Percentiles rank a stretch among this genome's conserved stretches.
Evolutionary conservation across 176 grass and related monocot species (phyloP).

Genomic region (Typha latifolia): DNA sequence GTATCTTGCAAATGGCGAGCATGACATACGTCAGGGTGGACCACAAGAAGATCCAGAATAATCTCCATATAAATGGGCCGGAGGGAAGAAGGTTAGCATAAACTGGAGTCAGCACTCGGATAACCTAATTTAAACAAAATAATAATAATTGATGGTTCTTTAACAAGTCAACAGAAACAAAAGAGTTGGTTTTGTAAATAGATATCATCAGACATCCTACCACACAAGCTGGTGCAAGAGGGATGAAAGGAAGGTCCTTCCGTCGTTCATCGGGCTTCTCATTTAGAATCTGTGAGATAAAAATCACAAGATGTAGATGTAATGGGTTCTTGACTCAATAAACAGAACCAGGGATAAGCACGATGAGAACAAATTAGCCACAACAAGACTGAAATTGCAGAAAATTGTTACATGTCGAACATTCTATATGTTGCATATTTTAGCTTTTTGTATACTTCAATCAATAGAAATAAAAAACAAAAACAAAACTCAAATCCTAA

Average conservation of each 20-base stretch:
- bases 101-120: slow-evolving; percentile 78
- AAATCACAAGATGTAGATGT: slow-evolving; percentile 2
- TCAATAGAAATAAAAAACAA: too few species aligned
- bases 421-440: too few species aligned
- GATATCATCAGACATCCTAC: slow-evolving; percentile 29
- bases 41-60: slow-evolving; percentile 79
- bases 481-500: too few species aligned
- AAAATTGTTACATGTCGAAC: too few species aligned
- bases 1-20: slow-evolving; percentile 80
- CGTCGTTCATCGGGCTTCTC: slow-evolving; percentile 71
- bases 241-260: slow-evolving; percentile 93
- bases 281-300: slow-evolving; percentile 65
- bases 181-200: slow-evolving; percentile 3
- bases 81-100: slow-evolving; percentile 72
- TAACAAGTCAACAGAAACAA: slow-evolving; percentile 7
- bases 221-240: slow-evolving; percentile 90
- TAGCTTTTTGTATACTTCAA: too few species aligned
- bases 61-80: slow-evolving; percentile 58
- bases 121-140: slow-evolving; percentile 39
- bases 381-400: too few species aligned
- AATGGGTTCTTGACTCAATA: neutral
- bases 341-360: too few species aligned
- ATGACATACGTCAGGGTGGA: slow-evolving; percentile 74
- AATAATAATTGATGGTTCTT: slow-evolving; percentile 14
- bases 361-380: too few species aligned